These are phyloP conservation scores for Cucumis cinereus DNA, from an alignment of 306 rosid genomes.

Conservation along the genomic window DNA sequence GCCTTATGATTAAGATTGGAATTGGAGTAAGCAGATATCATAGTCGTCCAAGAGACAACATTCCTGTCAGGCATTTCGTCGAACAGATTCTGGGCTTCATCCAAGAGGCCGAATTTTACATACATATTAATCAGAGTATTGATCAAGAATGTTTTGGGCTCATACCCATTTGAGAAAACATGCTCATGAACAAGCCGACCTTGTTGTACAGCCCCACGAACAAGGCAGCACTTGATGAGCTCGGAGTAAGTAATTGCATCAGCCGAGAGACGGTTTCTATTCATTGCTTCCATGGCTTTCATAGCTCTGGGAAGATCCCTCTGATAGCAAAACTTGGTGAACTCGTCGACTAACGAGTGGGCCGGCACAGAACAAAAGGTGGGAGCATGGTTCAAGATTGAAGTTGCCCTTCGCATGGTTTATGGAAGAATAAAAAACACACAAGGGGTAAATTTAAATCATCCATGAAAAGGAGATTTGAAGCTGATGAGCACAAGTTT, in stretches of 20 bases:
- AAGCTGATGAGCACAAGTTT: not conserved
- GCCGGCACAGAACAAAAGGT: constrained; percentile 2
- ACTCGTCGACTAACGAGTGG: constrained; percentile 26
- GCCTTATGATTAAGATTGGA: constrained; percentile 42
- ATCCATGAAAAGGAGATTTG: not conserved
- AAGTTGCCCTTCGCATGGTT: constrained; percentile 14
- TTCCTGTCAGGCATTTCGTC: constrained; percentile 72
- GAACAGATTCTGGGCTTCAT: constrained; percentile 54
- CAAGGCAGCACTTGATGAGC: constrained; percentile 76
- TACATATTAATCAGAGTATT: constrained; percentile 58
- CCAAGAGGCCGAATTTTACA: constrained; percentile 46
- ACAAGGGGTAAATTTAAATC: not conserved
- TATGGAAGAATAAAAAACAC: not conserved
- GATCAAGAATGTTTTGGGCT: constrained; percentile 40
- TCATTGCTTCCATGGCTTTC: constrained; percentile 57
- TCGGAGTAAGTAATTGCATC: constrained; percentile 56
- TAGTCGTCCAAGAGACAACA: constrained; percentile 74
- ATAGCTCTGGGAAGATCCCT: constrained; percentile 66
- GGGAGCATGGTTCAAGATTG: constrained; percentile 17
- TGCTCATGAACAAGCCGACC: constrained; percentile 59
- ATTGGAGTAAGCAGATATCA: constrained; percentile 54
- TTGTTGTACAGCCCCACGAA: constrained; percentile 39
- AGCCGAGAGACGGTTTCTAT: constrained; percentile 34
- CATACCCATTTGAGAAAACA: constrained; percentile 49
- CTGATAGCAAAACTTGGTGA: constrained; percentile 37